Conservation (phyloP, 129 eudicot species). For the Scalesia atractyloides region DNA sequence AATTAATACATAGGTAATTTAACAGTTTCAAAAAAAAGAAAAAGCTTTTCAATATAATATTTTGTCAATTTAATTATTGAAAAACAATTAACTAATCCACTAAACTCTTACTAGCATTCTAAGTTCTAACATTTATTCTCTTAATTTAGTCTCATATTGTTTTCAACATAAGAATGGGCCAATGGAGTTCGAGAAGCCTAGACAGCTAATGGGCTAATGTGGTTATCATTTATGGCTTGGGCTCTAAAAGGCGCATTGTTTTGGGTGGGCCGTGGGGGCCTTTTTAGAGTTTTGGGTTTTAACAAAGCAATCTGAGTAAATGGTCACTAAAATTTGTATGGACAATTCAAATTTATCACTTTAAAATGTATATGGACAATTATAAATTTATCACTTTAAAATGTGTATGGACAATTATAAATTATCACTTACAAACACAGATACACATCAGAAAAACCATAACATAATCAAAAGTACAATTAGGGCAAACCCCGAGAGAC, state of each 20-base stretch:
- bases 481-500: no score
- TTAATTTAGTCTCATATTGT: not conserved
- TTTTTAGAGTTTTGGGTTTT: no score
- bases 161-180: not conserved
- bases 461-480: not conserved
- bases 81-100: not conserved
- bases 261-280: not conserved
- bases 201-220: not conserved
- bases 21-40: not conserved
- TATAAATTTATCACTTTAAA: no score
- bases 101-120: not conserved
- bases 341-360: not conserved
- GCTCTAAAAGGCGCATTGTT: not conserved
- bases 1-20: not conserved
- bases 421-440: not conserved
- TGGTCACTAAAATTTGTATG: no score
- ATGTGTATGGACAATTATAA: no score
- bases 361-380: not conserved
- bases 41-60: not conserved
- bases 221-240: not conserved
- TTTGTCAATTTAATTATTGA: not conserved
- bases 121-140: no score
- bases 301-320: no score
- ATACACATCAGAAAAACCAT: not conserved
- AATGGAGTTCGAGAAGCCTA: not conserved